phyloP scores from a whole-genome alignment of 805 yeast genomes.

The Ogataea nakhonphanomensis region DNA sequence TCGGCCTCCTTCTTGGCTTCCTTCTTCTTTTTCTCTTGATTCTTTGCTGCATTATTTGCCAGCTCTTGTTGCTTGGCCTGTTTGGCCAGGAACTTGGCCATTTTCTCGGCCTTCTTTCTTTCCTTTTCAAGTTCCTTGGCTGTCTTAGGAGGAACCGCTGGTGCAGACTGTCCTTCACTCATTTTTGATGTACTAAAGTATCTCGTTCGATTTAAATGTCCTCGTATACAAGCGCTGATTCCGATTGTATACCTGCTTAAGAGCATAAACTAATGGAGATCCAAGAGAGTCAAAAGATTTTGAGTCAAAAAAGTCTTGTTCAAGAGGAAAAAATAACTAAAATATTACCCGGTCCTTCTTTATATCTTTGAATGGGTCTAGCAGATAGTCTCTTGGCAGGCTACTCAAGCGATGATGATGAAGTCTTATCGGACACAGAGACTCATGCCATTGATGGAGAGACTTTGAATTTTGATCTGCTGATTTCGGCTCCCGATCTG shows the following conservation, averaged over 20 bases:
- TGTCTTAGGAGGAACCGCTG: constrained; percentile 40
- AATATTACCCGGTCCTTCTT: constrained; percentile 8
- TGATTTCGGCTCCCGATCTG: constrained; percentile 15
- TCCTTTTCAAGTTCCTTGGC: constrained; percentile 71
- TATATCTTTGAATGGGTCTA: constrained; percentile 30
- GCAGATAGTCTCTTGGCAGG: constrained; percentile 43
- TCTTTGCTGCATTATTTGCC: constrained; percentile 42
- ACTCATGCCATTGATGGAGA: background rate
- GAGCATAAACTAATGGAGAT: constrained; percentile 23
- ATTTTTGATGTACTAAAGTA: constrained; percentile 17
- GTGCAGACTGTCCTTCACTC: constrained; percentile 27
- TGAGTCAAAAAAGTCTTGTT: background rate
- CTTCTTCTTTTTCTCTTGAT: constrained; percentile 53
- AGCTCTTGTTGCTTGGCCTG: constrained; percentile 68
- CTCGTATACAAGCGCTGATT: constrained; percentile 14
- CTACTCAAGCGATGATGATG: constrained; percentile 35
- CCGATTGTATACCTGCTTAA: constrained; percentile 18
- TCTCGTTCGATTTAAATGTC: constrained; percentile 9
- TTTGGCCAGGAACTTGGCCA: constrained; percentile 70
- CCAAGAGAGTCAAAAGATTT: constrained; percentile 7
- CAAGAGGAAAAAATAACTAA: constrained; percentile 4
- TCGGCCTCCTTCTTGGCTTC: constrained; percentile 68
- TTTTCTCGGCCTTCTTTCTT: constrained; percentile 54
- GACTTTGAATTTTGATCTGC: constrained; percentile 6
- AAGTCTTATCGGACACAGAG: background rate